Evolutionary conservation across 805 yeast genomes (phyloP).

Genomic region (Wickerhamiella brachini): DNA sequence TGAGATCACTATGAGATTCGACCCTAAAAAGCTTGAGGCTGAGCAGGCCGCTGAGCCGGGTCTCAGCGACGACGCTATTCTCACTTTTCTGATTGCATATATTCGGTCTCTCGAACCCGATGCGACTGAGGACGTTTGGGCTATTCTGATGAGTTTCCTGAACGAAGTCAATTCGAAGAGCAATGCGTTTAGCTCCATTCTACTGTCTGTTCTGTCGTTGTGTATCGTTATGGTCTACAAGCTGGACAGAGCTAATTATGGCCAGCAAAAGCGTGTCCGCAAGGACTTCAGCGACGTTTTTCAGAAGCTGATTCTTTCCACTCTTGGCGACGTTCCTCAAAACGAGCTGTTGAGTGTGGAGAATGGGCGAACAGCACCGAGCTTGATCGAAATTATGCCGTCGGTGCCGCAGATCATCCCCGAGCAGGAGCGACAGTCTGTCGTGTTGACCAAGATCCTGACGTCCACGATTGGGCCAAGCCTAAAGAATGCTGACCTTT

Average conservation of each 20-base stretch:
- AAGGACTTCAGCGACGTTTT: constrained; percentile 44
- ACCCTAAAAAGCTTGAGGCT: not conserved
- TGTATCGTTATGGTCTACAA: constrained; percentile 33
- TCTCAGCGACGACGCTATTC: not conserved
- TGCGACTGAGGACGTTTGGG: constrained; percentile 69
- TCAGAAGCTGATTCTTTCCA: constrained; percentile 22
- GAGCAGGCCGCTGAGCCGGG: not conserved
- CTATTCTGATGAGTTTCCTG: constrained; percentile 40
- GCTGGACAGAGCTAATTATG: constrained; percentile 42
- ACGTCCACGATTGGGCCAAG: constrained; percentile 41
- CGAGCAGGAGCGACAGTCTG: constrained; percentile 49
- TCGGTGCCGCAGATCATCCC: constrained; percentile 31
- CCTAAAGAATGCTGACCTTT: constrained; percentile 25
- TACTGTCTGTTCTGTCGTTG: constrained; percentile 42
- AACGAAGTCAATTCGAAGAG: constrained; percentile 41
- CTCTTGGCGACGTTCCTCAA: constrained; percentile 12
- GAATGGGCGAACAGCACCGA: constrained; percentile 6
- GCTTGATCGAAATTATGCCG: constrained; percentile 27
- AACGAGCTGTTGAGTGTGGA: not conserved
- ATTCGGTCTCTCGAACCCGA: constrained; percentile 56
- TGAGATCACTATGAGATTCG: not conserved
- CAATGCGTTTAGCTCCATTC: constrained; percentile 33
- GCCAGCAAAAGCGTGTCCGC: constrained; percentile 43
- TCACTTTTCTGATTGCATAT: constrained; percentile 44
- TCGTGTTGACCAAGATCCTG: constrained; percentile 38